These are phyloP conservation scores for Geranomyces variabilis DNA, from an alignment of 192 early-diverging fungal genomes.

Conservation along the genomic window DNA sequence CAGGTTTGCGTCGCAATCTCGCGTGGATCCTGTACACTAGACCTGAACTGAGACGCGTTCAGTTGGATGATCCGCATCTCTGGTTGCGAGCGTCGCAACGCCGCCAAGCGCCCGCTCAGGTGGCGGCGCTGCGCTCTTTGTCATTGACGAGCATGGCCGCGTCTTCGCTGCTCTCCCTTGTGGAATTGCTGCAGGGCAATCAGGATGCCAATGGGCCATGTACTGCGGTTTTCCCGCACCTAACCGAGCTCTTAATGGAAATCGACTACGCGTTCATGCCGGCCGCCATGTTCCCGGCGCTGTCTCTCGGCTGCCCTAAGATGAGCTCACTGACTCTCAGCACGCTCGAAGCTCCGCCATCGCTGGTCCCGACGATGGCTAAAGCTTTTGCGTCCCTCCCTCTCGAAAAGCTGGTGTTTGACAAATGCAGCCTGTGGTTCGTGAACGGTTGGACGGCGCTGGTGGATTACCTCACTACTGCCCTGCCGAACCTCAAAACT, in stretches of 20 bases:
- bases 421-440: slow-evolving; percentile 16
- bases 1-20: slow-evolving; percentile 7
- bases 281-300: background rate
- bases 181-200: background rate
- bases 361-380: background rate
- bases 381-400: background rate
- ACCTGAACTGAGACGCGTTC: background rate
- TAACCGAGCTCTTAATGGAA: background rate
- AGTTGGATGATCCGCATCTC: slow-evolving; percentile 9
- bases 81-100: slow-evolving; percentile 5
- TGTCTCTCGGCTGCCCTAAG: background rate
- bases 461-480: background rate
- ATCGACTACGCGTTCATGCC: slow-evolving; percentile 22
- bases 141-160: slow-evolving; percentile 6
- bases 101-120: background rate
- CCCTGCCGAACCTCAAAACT: background rate
- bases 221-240: background rate
- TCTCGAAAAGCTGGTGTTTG: background rate
- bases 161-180: background rate
- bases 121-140: background rate
- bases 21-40: background rate
- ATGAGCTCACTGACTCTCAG: slow-evolving; percentile 1
- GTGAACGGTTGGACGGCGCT: slow-evolving; percentile 6
- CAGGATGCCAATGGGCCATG: background rate
- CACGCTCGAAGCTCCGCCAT: slow-evolving; percentile 7